Base-by-base conservation (phyloP, 2,329 filamentous ascomycete species). In the Fusarium poae region DNA sequence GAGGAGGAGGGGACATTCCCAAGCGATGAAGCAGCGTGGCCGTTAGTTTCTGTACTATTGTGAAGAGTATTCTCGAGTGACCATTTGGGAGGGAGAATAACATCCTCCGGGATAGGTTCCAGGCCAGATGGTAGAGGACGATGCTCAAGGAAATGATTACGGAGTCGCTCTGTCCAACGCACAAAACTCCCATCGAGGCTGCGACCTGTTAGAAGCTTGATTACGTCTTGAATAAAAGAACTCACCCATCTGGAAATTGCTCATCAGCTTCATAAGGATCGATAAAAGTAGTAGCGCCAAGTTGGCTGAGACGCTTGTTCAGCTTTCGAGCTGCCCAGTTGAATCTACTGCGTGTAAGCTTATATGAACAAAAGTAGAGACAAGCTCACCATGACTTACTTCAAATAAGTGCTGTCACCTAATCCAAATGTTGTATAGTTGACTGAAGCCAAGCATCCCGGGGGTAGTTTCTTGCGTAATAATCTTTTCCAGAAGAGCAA, bases 271-370 rank as follows among this genome's bases (percentile, higher is more conserved):
- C 96, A 15, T 93, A 96, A 37, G 90, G 84, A 40, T 91, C 88
- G 73, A 92, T 91, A 66, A 96, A 88, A 48, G 93, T 87, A 42
- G 84, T 84, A 4, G 93, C 96, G 2, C 95, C 95, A 1, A 99
- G 86, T 77, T 97, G 94, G 37, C 90, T 79, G 34, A 99, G 83
- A 18, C 96, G 89, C 72, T 94, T 95, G 74, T 94, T 89, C 45
- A 99, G 84, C 79, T 97, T 97, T 50, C 94, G 88, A 45, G 92
- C 92, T 20, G 95, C 94, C 88, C 93, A 97, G 81, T 99, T 99
- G 80, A 93, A 97, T 75, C 92, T 95, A 23, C 11, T 25, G 35
- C 13, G 21, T 45, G 32, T 57, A 29, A 64, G 58, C 49, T 32
- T 37, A 49, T 3, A 23, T 18, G 20, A 39, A n/a, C 7, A 20